Base-by-base conservation (phyloP, 345 rosid genomes). In the Arabidopsis arenosa region DNA sequence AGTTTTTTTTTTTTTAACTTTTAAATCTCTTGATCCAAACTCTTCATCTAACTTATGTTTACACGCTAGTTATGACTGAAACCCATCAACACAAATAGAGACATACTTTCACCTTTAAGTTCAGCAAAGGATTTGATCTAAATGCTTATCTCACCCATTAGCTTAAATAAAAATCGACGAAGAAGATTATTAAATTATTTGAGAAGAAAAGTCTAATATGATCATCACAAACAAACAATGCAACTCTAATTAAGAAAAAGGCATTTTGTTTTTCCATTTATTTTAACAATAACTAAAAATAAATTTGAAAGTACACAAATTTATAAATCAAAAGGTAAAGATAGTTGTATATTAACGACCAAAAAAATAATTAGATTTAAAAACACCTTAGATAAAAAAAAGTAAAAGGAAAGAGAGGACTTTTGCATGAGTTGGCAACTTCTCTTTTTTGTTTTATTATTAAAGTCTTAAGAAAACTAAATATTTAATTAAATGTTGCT, bases 401-500 rank as follows among this genome's bases (percentile, higher is more conserved):
- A 45, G 54, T 55, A 70, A 70, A 76, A 63, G 60, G 66, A 63
- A 76, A 70, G 75, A 76, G 69, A 69, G 75, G 80, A 76, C 75
- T 76, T 76, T 70, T 69, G 75, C 65, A 69, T 69, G 75, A 69
- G 75, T 70, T 70, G 80, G 80, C 80, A 26, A 76, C 75, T 70
- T 76, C 53, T 63, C 47, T 36, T 53, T 75, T 32, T 70, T 23
- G 26, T 63, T 15, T 71, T 77, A 56, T 70, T 63, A 70, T 57
- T 54, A 75, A 71, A 56, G 59, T 64, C 43, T 53, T 13, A 10
- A 9, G 13, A 68, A 21, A 70, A 58, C n/a, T 55, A 64, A 48
- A 56, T 39, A 28, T 28, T 39, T 36, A 64, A 64, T 51, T 40
- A 72, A 78, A 26, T 78, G 74, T 78, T 72, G 77, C 33, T 40